Percentiles rank a stretch among this genome's conserved stretches.
These are phyloP conservation scores for Pochonia chlamydosporia DNA, from an alignment of 2,329 filamentous ascomycete species.

Conservation along the genomic window DNA sequence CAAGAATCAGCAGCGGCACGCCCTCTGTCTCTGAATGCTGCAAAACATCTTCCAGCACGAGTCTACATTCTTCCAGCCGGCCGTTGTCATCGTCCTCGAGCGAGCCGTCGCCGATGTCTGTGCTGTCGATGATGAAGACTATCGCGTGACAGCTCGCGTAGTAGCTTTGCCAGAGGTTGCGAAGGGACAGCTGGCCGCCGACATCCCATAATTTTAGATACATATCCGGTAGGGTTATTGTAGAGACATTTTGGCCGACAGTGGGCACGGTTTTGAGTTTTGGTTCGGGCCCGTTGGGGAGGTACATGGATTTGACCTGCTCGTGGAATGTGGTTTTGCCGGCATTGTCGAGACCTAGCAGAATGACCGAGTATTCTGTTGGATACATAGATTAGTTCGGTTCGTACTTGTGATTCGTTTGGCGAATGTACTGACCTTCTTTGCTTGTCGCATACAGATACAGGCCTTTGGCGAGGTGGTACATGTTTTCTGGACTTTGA, in stretches of 20 bases:
- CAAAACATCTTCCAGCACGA: conserved; percentile 86
- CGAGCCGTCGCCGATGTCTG: conserved; percentile 82
- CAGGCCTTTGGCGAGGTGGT: conserved; percentile 90
- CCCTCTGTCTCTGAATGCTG: conserved; percentile 83
- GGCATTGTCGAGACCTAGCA: conserved; percentile 95
- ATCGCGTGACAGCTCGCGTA: conserved; percentile 93
- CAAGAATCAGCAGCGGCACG: conserved; percentile 84
- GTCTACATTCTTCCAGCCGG: conserved; percentile 78
- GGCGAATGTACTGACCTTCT: conserved; percentile 58
- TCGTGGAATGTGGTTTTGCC: conserved; percentile 98
- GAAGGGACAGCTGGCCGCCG: conserved; percentile 83
- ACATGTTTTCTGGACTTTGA: conserved; percentile 53
- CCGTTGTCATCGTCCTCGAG: conserved; percentile 47
- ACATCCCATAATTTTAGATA: conserved; percentile 99
- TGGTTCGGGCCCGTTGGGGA: conserved; percentile 53
- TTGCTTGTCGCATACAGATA: conserved; percentile 96
- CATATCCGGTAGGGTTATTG: conserved; percentile 85
- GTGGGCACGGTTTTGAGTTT: conserved; percentile 88
- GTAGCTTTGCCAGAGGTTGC: conserved; percentile 92
- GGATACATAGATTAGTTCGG: neutral
- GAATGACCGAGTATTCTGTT: conserved; percentile 90
- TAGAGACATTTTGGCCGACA: conserved; percentile 93
- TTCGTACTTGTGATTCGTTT: neutral
- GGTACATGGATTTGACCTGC: conserved; percentile 87
- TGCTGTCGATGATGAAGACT: conserved; percentile 94